Percentiles rank a stretch among this genome's conserved stretches.
Evolutionary conservation across 1,284 basidiomycete species (phyloP).

Genomic region (Cryptococcus sp.): DNA sequence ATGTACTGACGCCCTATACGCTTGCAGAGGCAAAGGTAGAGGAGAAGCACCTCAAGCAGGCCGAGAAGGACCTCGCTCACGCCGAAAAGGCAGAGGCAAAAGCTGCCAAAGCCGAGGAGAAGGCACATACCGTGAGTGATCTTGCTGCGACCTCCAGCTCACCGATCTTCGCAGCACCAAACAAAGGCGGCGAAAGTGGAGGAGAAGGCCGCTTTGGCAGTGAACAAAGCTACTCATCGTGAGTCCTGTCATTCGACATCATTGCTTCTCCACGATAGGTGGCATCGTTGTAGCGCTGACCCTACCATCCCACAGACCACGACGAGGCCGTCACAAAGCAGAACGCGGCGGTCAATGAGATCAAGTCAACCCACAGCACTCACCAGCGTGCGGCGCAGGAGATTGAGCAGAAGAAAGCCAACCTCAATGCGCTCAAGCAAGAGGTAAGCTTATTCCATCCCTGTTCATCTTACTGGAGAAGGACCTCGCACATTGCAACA

Average conservation of each 20-base stretch:
- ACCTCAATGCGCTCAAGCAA: slow-evolving; percentile 26
- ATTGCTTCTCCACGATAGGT: too few relatives aligned
- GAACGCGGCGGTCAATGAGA: slow-evolving; percentile 26
- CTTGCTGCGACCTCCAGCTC: neutral
- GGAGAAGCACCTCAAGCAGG: slow-evolving; percentile 36
- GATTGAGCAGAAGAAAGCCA: slow-evolving; percentile 32
- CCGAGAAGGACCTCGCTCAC: slow-evolving; percentile 40
- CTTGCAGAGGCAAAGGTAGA: slow-evolving; percentile 38
- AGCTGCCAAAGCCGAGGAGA: slow-evolving; percentile 36
- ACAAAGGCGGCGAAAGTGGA: slow-evolving; percentile 42
- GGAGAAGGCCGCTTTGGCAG: slow-evolving; percentile 35
- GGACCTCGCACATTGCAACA: neutral
- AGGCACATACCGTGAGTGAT: slow-evolving; percentile 32
- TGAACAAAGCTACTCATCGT: slow-evolving; percentile 40
- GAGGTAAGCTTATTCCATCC: slow-evolving; percentile 20
- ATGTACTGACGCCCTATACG: too few relatives aligned
- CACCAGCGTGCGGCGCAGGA: slow-evolving; percentile 28
- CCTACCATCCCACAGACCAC: slow-evolving; percentile 28
- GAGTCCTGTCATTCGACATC: slow-evolving; percentile 10
- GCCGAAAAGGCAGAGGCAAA: slow-evolving; percentile 45
- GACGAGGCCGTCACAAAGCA: slow-evolving; percentile 29
- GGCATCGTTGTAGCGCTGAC: neutral
- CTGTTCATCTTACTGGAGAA: neutral
- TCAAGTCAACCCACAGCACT: slow-evolving; percentile 23
- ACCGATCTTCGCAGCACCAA: slow-evolving; percentile 21